A percentile compares a stretch with the other conserved stretches of the same genome.
phyloP scores from a whole-genome alignment of 2,329 filamentous ascomycete genomes.

The Alternaria dauci region DNA sequence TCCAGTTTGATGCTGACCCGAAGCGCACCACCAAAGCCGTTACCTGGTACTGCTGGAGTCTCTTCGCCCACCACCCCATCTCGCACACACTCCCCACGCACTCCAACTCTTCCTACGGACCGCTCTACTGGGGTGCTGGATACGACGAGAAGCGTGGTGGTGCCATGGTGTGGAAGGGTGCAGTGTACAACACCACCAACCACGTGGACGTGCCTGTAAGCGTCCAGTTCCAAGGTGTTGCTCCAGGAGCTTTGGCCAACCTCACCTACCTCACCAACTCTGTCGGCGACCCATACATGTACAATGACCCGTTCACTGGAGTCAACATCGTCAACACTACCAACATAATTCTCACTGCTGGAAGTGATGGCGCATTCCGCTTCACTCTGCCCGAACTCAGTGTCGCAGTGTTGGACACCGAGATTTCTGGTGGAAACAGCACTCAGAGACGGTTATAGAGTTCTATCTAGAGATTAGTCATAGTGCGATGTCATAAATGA shows the following conservation, averaged over 20 bases:
- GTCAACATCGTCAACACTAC: conserved; percentile 51
- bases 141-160: conserved; percentile 38
- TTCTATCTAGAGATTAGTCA: background rate
- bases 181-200: conserved; percentile 59
- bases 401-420: conserved; percentile 63
- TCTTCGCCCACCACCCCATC: conserved; percentile 55
- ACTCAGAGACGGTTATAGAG: background rate
- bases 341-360: conserved; percentile 35
- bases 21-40: conserved; percentile 40
- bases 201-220: conserved; percentile 29
- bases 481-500: background rate
- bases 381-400: conserved; percentile 65
- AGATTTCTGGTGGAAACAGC: conserved; percentile 11
- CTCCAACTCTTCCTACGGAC: conserved; percentile 50
- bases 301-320: conserved; percentile 58
- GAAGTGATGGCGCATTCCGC: conserved; percentile 58
- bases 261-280: conserved; percentile 57
- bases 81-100: conserved; percentile 55
- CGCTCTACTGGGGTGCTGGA: conserved; percentile 58
- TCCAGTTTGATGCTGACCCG: conserved; percentile 54
- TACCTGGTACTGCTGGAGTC: conserved; percentile 49
- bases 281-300: conserved; percentile 48
- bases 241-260: conserved; percentile 35
- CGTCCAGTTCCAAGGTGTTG: conserved; percentile 42
- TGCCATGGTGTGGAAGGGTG: conserved; percentile 56